These are phyloP conservation scores for Centaurea solstitialis DNA, from an alignment of 129 eudicot genomes.

Conservation along the genomic window DNA sequence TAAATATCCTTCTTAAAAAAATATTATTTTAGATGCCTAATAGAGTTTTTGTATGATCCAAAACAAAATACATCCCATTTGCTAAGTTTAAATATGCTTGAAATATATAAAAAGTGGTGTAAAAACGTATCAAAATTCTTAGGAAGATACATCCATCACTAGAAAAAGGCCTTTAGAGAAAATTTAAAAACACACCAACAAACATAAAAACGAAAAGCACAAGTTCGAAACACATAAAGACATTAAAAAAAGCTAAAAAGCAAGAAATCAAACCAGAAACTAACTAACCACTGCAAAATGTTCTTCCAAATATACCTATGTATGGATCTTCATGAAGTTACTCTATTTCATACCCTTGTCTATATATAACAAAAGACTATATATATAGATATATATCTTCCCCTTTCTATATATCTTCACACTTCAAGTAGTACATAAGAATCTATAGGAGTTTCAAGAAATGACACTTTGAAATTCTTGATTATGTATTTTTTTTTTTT, in stretches of 20 bases:
- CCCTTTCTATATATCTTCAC: conserved; percentile 21
- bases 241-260: no score
- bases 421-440: conserved; percentile 19
- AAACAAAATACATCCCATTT: neutral
- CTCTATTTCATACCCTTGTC: conserved; percentile 4
- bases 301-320: conserved; percentile 7
- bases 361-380: conserved; percentile 7
- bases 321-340: neutral
- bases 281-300: conserved; percentile 28
- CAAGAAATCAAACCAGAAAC: conserved; percentile 17
- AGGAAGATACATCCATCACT: neutral
- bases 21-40: no score
- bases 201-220: conserved; percentile 27
- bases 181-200: conserved; percentile 11
- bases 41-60: no score
- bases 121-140: neutral
- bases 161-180: conserved; percentile 6
- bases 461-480: neutral
- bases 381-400: neutral
- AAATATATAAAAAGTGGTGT: neutral
- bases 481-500: neutral
- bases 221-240: conserved; percentile 7
- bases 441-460: neutral
- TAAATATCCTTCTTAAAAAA: no score
- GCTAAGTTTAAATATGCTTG: no score